A percentile compares a stretch with the other conserved stretches of the same genome.
Evolutionary conservation across 1,284 basidiomycete species (phyloP).

Genomic region (Kalmanozyma brasiliensis): DNA sequence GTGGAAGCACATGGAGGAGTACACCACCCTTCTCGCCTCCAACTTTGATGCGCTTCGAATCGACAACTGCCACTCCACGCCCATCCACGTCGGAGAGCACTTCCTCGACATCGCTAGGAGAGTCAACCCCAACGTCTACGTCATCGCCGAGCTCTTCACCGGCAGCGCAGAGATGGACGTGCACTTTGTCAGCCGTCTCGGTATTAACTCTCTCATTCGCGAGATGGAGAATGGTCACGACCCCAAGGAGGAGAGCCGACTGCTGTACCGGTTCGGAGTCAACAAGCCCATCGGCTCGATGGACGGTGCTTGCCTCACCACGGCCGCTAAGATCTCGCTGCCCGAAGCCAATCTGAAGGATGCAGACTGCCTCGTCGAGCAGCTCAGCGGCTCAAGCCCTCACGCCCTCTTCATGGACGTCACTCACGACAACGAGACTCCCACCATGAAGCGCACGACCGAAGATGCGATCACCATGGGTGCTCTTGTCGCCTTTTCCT

Average conservation of each 20-base stretch:
- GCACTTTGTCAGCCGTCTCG: conserved; percentile 61
- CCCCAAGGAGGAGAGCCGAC: conserved; percentile 60
- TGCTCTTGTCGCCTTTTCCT: conserved; percentile 61
- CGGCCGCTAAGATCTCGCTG: conserved; percentile 71
- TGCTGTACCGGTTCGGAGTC: conserved; percentile 62
- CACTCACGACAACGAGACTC: conserved; percentile 65
- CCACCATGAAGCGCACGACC: conserved; percentile 59
- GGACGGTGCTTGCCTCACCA: conserved; percentile 56
- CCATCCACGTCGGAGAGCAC: conserved; percentile 87
- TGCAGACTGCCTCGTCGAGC: conserved; percentile 45
- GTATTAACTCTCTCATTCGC: conserved; percentile 63
- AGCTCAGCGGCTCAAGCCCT: conserved; percentile 55
- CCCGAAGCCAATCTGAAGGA: conserved; percentile 41
- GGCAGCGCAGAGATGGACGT: conserved; percentile 85
- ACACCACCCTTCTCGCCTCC: conserved; percentile 78
- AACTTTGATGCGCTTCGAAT: conserved; percentile 95
- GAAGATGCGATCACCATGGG: conserved; percentile 65
- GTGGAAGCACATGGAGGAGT: conserved; percentile 86
- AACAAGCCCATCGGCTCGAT: conserved; percentile 64
- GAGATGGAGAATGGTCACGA: conserved; percentile 65
- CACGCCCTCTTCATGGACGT: conserved; percentile 65
- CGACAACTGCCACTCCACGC: conserved; percentile 98
- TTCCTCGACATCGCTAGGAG: conserved; percentile 91
- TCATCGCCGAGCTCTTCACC: conserved; percentile 96
- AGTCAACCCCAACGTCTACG: conserved; percentile 88